These are phyloP conservation scores for Graphium sp. DNA, from an alignment of 2,329 filamentous ascomycete genomes.

Conservation along the genomic window DNA sequence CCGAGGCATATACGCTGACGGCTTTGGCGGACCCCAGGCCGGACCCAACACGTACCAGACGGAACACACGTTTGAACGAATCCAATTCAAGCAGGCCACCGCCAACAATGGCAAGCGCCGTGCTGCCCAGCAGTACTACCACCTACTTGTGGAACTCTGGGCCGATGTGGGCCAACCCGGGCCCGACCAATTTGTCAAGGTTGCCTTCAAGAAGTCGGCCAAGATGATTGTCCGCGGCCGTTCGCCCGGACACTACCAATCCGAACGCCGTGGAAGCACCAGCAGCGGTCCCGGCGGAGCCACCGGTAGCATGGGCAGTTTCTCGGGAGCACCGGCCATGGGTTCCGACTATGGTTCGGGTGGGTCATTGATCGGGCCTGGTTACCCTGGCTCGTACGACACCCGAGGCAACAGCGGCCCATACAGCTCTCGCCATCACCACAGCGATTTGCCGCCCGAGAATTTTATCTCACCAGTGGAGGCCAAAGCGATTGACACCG, in stretches of 20 bases:
- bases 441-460: slow-evolving; percentile 32
- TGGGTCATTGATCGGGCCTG: slow-evolving; percentile 19
- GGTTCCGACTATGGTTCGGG: slow-evolving; percentile 19
- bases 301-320: slow-evolving; percentile 40
- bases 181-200: slow-evolving; percentile 44
- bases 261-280: slow-evolving; percentile 49
- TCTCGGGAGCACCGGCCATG: slow-evolving; percentile 19
- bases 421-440: slow-evolving; percentile 26
- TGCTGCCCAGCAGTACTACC: slow-evolving; percentile 84
- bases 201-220: slow-evolving; percentile 57
- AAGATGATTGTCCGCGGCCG: slow-evolving; percentile 79
- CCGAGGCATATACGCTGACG: slow-evolving; percentile 22
- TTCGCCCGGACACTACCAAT: slow-evolving; percentile 67
- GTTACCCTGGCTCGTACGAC: slow-evolving; percentile 21
- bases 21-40: slow-evolving; percentile 14
- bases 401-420: slow-evolving; percentile 16
- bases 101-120: slow-evolving; percentile 86
- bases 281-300: slow-evolving; percentile 53
- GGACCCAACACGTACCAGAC: slow-evolving; percentile 19
- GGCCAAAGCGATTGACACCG: slow-evolving; percentile 27
- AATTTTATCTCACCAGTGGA: slow-evolving; percentile 33
- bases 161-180: slow-evolving; percentile 42
- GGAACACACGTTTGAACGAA: slow-evolving; percentile 63
- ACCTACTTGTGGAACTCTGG: slow-evolving; percentile 73
- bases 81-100: slow-evolving; percentile 88